Evolutionary conservation across 331 rosid genomes (phyloP), one percentile per base, ranked within the genome.

Genomic region (Cydonia oblonga): DNA sequence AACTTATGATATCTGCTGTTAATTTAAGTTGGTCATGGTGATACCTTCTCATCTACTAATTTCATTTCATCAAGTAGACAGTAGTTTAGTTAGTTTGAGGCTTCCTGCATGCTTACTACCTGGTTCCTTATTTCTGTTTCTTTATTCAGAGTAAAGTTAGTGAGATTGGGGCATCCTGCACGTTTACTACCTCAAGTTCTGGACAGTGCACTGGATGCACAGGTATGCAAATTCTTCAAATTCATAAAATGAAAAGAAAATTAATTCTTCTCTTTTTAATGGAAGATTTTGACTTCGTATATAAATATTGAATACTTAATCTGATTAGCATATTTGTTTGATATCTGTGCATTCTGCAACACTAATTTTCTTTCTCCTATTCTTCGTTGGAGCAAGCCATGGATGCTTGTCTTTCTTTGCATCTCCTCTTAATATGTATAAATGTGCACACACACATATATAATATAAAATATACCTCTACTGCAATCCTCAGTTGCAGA

Each of bases 81-180:
- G 1, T 16, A 6, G 54, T 49, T 49, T 35, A 49, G 54, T 49
- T 3, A 0, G 54, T 49, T 49, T 49, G 54, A 1, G 54, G 20
- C 54, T 16, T 49, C 54, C 54, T 49, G 54, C 54, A 49, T 1
- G 4, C 1, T 49, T 49, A 38, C 11, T 56, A 32, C 67, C 79
- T 79, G 26, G 40, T 70, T 76, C 75, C 64, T 72, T 72, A 9
- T 70, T 54, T 42, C 73, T 58, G 28, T 38, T 16, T 42, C 71
- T 83, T 70, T 30, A 46, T 77, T 81, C 54, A 93, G 98, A 81
- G 92, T 91, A 66, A 93, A 91, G 89, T 86, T 93, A 80, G 97
- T 93, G 88, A 89, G 98, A 83, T 4, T 93, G 79, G 98, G 98
- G 65, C 98, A 93, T 80, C 98, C 98, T 77, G 98, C 98, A 53